Evolutionary conservation across 352 stramenopile genomes (phyloP).

Genomic region (Plasmopara viticola): DNA sequence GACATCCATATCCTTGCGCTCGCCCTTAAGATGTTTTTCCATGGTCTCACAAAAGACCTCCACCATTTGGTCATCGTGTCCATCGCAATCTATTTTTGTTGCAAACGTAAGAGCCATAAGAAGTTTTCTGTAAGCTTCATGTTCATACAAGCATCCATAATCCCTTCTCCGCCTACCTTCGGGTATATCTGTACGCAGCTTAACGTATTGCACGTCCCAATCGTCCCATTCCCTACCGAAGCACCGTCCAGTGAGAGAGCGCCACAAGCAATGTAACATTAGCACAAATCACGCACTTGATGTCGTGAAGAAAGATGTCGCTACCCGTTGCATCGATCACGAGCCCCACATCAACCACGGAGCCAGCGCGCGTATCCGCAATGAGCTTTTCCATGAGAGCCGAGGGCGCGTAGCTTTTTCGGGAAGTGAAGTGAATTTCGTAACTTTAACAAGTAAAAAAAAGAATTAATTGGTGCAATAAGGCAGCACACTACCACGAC

Average conservation of each 20-base stretch:
- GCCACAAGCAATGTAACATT: constrained; percentile 1
- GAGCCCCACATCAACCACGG: constrained; percentile 60
- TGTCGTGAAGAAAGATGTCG: constrained; percentile 67
- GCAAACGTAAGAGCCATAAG: constrained; percentile 14
- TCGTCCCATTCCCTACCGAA: constrained; percentile 78
- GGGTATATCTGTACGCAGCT: constrained; percentile 37
- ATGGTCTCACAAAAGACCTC: constrained; percentile 55
- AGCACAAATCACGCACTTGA: constrained; percentile 45
- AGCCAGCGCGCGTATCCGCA: constrained; percentile 42
- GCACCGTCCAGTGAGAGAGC: constrained; percentile 1
- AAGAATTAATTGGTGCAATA: neutral
- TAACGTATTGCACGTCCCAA: constrained; percentile 82
- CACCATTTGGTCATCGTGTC: constrained; percentile 47
- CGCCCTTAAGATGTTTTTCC: constrained; percentile 45
- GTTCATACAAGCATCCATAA: neutral
- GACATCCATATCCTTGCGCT: constrained; percentile 72
- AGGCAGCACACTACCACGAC: constrained; percentile 2
- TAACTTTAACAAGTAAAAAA: constrained; percentile 37
- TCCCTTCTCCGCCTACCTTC: constrained; percentile 23
- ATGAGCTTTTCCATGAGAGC: constrained; percentile 82
- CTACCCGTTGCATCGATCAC: constrained; percentile 74
- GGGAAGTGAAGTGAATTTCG: constrained; percentile 69
- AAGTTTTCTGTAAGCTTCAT: constrained; percentile 6
- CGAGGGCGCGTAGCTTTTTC: constrained; percentile 57
- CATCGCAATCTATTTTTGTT: constrained; percentile 28